Base-by-base conservation (phyloP, 2,329 filamentous ascomycete species). In the Chrysoporthe puriensis region DNA sequence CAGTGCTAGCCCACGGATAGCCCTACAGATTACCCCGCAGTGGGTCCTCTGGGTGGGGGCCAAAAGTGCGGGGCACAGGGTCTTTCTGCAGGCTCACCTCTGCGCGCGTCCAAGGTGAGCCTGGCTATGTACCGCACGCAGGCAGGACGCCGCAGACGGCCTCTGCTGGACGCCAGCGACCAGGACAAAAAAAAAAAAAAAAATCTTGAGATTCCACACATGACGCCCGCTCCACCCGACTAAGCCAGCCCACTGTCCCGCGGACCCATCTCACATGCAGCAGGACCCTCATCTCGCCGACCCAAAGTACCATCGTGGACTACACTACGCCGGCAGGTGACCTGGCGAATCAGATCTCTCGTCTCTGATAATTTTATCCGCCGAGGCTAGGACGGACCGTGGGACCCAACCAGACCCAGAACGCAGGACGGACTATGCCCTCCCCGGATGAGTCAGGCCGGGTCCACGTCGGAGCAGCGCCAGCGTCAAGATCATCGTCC, bases 371-470 rank as follows among this genome's bases (percentile, higher is more conserved):
- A 18, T 36, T n/a, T 56, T 16, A 36, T 56, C 52, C 11, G 34
- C 1, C n/a, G 36, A 59, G 40, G 40, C 57, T 44, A 44, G 5
- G 8, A 44, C 26, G 26, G 26, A 26, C 26, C 26, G 14, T 14
- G 14, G 14, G 18, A 62, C 13, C 36, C 34, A 16, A 21, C 44
- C n/a, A 57, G 34, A 4, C 48, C n/a, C 56, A 42, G 32, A 36
- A 7, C 26, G 26, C n/a, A 58, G 56, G 11, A 58, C 34, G 32
- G 26, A 68, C 61, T 61, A 69, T 69, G 67, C 67, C 61, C 48
- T 57, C 64, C 32, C 44, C 58, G 44, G 57, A 69, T 64, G 67
- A 69, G 40, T 66, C 64, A 62, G 67, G 62, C 67, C 64, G 61
- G 5, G 13, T 48, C 48, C 40, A 56, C 43, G 48, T 32, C 50